Conservation (phyloP, 2,329 filamentous ascomycete species). For the Xylaria multiplex region DNA sequence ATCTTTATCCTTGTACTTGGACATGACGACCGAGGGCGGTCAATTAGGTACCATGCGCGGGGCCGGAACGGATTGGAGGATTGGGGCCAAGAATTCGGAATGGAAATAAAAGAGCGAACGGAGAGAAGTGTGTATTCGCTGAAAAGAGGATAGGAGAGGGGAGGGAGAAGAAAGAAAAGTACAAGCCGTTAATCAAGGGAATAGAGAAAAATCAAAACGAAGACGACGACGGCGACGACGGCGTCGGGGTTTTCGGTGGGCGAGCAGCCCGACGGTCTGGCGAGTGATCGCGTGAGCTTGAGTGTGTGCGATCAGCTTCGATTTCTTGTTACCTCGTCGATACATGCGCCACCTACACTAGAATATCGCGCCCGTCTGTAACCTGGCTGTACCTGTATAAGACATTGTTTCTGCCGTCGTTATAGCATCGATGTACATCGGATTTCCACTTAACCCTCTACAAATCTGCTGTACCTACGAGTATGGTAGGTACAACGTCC, state of each 20-base stretch:
- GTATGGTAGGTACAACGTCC: too few species aligned
- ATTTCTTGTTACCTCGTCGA: too few species aligned
- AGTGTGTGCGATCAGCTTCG: constrained; percentile 12
- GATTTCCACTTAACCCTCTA: too few species aligned
- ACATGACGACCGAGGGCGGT: constrained; percentile 34
- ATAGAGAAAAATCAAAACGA: background rate
- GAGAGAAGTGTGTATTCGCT: background rate
- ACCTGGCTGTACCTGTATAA: too few species aligned
- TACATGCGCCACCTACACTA: too few species aligned
- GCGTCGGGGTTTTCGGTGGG: constrained; percentile 29
- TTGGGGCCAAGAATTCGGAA: background rate
- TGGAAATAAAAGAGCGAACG: background rate
- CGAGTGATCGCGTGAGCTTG: constrained; percentile 26
- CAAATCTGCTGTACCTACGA: too few species aligned
- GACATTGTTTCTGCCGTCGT: too few species aligned
- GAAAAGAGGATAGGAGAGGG: background rate
- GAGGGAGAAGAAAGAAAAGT: background rate
- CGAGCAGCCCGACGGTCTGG: constrained; percentile 14
- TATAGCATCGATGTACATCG: too few species aligned
- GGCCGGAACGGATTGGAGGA: background rate
- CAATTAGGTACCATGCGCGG: constrained; percentile 25
- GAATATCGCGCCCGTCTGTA: too few species aligned
- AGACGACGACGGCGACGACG: constrained; percentile 19
- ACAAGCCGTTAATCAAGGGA: background rate
- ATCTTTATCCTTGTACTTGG: constrained; percentile 71